Evolutionary conservation across 495 filamentous ascomycete genomes (phyloP), one percentile per base, ranked within the genome.

Genomic region (Xylaria venustula): DNA sequence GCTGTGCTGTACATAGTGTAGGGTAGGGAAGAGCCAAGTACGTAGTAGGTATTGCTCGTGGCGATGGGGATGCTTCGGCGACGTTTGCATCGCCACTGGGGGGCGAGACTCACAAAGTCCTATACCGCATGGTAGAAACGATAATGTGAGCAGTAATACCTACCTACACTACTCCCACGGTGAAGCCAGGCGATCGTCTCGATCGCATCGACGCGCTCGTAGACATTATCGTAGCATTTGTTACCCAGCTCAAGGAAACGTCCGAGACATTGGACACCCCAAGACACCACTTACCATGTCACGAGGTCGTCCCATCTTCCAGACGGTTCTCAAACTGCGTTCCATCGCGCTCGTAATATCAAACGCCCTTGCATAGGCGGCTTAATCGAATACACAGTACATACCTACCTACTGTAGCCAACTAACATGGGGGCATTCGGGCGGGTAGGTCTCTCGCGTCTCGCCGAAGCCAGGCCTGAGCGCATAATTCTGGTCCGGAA

Each of bases 261-360:
- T 15, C 57, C 48, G 57, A 60, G 57, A 60, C 57, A 60, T 60
- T 7, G 34, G 47, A 48, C 47, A 42, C 56, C 17, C 28, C 49
- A 41, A 28, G 23, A 50, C 26, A 52, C 34, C 32, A 53, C 19
- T 26, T 14, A 37, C 1, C 28, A 19, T 28, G 41, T 36, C 40
- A 60, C 57, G 57, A 60, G 47, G 57, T 51, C 57, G 47, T 60
- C 57, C 17, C 47, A 44, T 45, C 22, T 60, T 47, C 45, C 57
- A 60, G 57, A 45, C 57, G 47, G 26, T 52, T 60, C 47, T 52
- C 54, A 57, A 57, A 46, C 54, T 48, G 32, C 34, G 23, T 49
- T 41, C 15, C 55, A 58, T 59, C n/a, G 36, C 36, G 23, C 56
- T 32, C 25, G 28, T 6, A 51, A 44, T 23, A 47, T 58, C 55